Percentiles rank a stretch among this genome's conserved stretches.
Evolutionary conservation across 495 filamentous ascomycete species (phyloP).

Genomic region (Beverwykella pulmonaria): DNA sequence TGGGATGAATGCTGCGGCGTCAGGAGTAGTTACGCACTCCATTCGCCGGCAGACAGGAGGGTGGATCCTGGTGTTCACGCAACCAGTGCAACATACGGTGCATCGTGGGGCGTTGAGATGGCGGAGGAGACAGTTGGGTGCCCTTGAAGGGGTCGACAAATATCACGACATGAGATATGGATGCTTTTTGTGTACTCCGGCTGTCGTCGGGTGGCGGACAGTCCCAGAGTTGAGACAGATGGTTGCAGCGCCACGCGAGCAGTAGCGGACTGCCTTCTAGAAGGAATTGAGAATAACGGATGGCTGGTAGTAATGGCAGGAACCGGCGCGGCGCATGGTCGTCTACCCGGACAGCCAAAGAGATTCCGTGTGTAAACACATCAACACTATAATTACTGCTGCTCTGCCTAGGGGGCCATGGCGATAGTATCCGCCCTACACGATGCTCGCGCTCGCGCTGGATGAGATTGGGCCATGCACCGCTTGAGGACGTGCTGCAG

Average conservation of each 20-base stretch:
- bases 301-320: background rate
- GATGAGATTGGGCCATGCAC: no score
- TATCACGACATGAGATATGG: no score
- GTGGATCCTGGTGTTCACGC: constrained; percentile 7
- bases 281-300: background rate
- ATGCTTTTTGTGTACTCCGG: no score
- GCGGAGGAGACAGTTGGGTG: background rate
- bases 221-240: no score
- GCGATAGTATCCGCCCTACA: background rate
- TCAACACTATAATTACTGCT: background rate
- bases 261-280: background rate
- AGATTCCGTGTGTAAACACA: no score
- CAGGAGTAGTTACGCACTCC: constrained; percentile 26
- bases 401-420: background rate
- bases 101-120: background rate
- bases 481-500: no score
- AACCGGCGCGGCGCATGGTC: background rate
- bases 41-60: constrained; percentile 6
- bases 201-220: no score
- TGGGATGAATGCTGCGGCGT: constrained; percentile 7
- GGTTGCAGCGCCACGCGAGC: background rate
- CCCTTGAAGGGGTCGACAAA: background rate
- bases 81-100: background rate
- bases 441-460: no score
- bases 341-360: background rate